phyloP scores from a whole-genome alignment of 257 asterid genomes.

The Primulina huaijiensis region DNA sequence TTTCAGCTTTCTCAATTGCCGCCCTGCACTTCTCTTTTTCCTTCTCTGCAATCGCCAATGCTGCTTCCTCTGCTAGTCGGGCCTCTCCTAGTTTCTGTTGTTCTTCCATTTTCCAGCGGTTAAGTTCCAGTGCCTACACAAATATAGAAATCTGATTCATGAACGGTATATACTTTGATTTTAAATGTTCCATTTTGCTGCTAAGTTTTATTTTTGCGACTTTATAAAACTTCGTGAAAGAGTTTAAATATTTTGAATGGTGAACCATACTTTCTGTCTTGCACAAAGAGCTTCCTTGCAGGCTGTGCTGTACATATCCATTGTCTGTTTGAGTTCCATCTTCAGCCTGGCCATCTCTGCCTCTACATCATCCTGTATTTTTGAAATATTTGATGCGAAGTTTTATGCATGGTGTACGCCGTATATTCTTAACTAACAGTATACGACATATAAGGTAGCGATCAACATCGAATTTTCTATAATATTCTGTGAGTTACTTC shows the following conservation, averaged over 20 bases:
- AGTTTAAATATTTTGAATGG: not conserved
- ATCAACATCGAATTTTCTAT: not conserved
- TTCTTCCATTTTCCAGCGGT: slow-evolving; percentile 27
- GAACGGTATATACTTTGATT: not conserved
- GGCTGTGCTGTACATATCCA: slow-evolving; percentile 3
- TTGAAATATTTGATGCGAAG: too few species aligned
- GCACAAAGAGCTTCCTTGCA: not conserved
- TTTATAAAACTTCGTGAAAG: not conserved
- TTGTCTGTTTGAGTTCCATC: slow-evolving; percentile 1
- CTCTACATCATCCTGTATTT: not conserved
- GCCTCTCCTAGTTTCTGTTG: slow-evolving; percentile 16
- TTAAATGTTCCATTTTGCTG: not conserved
- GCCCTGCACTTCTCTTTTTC: slow-evolving; percentile 25
- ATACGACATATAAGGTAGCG: not conserved
- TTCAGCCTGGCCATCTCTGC: not conserved
- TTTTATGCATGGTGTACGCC: not conserved
- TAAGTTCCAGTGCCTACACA: slow-evolving; percentile 13
- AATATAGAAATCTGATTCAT: not conserved
- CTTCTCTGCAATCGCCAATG: slow-evolving; percentile 18
- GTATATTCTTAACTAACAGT: not conserved
- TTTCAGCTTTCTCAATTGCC: slow-evolving; percentile 25
- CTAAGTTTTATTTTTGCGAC: not conserved
- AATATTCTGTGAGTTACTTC: not conserved
- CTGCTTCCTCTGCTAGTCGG: slow-evolving; percentile 25
- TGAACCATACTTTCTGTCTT: not conserved